phyloP scores from a whole-genome alignment of 805 yeast genomes.

The Wickerhamia fluorescens region DNA sequence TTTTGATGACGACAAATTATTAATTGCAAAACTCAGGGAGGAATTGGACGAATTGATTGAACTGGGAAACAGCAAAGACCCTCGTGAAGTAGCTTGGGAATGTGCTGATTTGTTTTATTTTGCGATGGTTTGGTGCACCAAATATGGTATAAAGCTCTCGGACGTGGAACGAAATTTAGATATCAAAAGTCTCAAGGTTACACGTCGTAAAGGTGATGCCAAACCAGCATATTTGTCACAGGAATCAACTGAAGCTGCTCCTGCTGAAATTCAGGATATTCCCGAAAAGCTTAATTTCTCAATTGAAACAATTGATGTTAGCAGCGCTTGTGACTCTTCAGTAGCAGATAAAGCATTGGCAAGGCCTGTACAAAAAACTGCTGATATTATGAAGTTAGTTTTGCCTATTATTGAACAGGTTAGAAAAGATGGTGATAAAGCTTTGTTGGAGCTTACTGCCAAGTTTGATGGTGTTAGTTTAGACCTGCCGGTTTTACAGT shows the following conservation, averaged over 20 bases:
- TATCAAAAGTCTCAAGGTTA: conserved; percentile 74
- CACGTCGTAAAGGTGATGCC: conserved; percentile 95
- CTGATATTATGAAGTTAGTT: conserved; percentile 88
- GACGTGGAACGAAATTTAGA: conserved; percentile 85
- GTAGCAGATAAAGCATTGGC: conserved; percentile 53
- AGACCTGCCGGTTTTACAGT: conserved; percentile 63
- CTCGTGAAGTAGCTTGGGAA: conserved; percentile 78
- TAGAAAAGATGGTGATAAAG: conserved; percentile 71
- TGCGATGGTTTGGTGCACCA: conserved; percentile 46
- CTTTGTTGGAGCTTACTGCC: conserved; percentile 80
- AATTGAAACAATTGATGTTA: conserved; percentile 43
- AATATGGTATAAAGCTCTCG: conserved; percentile 68
- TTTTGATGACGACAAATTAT: conserved; percentile 66
- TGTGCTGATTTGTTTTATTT: conserved; percentile 81
- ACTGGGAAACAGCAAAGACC: conserved; percentile 42
- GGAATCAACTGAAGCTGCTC: conserved; percentile 7
- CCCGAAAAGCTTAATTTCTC: conserved; percentile 31
- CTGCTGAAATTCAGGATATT: conserved; percentile 12
- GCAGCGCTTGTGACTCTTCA: conserved; percentile 27
- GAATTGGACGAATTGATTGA: conserved; percentile 95
- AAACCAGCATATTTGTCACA: conserved; percentile 62
- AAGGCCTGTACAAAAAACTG: conserved; percentile 93
- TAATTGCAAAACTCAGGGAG: conserved; percentile 85
- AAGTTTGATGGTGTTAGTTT: conserved; percentile 85
- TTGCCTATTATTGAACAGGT: conserved; percentile 83